Percentiles rank a stretch among this genome's conserved stretches.
phyloP scores from a whole-genome alignment of 345 rosid genomes.

The Microcos paniculata region DNA sequence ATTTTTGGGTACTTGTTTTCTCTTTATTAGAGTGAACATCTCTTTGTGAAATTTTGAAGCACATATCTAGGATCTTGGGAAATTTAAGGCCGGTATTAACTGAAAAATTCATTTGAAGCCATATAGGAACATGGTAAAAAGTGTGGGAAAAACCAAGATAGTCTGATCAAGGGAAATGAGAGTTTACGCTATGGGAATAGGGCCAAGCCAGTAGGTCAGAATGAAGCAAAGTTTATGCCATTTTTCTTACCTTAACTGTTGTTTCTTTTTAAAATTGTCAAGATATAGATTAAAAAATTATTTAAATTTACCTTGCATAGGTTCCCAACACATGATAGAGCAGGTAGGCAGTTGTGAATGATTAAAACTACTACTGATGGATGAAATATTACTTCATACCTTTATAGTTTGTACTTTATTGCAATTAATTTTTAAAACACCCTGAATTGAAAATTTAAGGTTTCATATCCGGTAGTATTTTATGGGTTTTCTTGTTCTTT shows the following conservation, averaged over 20 bases:
- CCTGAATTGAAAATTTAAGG: not conserved
- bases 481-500: not conserved
- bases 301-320: not conserved
- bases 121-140: not conserved
- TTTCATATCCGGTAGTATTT: not conserved
- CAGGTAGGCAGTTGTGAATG: not conserved
- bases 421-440: not conserved
- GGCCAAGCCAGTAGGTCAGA: not conserved
- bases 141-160: not conserved
- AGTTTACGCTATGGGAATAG: not conserved
- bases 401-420: not conserved
- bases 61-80: not conserved
- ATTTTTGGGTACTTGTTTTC: not conserved
- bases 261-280: not conserved
- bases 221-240: not conserved
- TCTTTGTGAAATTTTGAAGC: not conserved
- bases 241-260: not conserved
- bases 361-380: not conserved
- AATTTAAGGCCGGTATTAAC: conserved; percentile 1
- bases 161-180: not conserved
- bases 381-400: not conserved
- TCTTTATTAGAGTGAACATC: not conserved
- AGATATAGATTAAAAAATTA: not conserved
- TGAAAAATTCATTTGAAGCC: not conserved
- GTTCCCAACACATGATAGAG: not conserved